Evolutionary conservation across 208 protist genomes (phyloP), one percentile per base, ranked within the genome.

Genomic region (Leishmania amazonensis): DNA sequence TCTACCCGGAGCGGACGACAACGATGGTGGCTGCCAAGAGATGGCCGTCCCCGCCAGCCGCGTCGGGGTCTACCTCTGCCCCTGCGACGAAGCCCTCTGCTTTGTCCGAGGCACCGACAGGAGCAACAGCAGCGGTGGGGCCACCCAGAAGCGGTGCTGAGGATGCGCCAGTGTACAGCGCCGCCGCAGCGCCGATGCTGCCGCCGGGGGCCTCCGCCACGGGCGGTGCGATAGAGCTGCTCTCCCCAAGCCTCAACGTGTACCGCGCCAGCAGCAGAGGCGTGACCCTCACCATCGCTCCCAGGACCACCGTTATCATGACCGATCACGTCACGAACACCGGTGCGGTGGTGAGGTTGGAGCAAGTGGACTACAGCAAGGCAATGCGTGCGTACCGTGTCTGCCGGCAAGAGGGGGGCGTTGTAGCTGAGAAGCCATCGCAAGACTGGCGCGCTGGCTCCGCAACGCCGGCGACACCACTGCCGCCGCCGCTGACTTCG

Each of bases 331-430:
- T 88, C 31, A 91, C 92, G 35, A 94, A 90, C 83, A 94, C 88
- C 28, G 86, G 89, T 15, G 81, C 87, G 0, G 76, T 95, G 38
- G 87, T 97, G 21, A 81, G 88, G 79, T 79, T 97, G 53, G 88
- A 89, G 79, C 86, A 87, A 62, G 81, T 90, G 21, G 89, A 93
- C 78, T 94, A 95, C 85, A 93, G 92, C 79, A 88, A 93, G 42
- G 88, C 85, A n/a, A 90, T 97, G 84, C 91, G 94, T 0, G 88
- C 82, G 13, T 97, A 97, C 60, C 85, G 90, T 6, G 85, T 97
- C 51, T 90, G 84, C 47, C 84, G 90, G 9, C 85, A 89, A 75
- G 80, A 85, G 35, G 84, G 79, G 4, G 54, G 64, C 60, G 19
- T 42, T 53, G 54, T 24, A 6, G 35, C 60, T 15, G 54, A 84